These are phyloP conservation scores for Kwoniella sp. DNA, from an alignment of 768 basidiomycete genomes.

Conservation along the genomic window DNA sequence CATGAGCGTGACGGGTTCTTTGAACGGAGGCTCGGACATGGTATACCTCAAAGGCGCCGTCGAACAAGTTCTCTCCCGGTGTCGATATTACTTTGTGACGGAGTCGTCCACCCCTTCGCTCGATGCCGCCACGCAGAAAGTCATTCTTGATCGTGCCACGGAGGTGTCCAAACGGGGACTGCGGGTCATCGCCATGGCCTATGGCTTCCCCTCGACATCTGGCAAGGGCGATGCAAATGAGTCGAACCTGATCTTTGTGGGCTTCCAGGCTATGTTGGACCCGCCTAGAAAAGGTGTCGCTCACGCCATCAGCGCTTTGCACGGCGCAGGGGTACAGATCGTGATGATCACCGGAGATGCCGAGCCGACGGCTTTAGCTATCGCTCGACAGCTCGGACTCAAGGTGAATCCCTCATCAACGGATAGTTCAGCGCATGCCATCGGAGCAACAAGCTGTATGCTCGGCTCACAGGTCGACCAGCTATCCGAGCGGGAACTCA, in stretches of 20 bases:
- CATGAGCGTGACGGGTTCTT: slow-evolving; percentile 81
- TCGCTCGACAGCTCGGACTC: slow-evolving; percentile 79
- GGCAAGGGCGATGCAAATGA: slow-evolving; percentile 46
- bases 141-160: slow-evolving; percentile 68
- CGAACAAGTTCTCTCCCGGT: slow-evolving; percentile 76
- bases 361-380: slow-evolving; percentile 81
- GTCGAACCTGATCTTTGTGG: slow-evolving; percentile 70
- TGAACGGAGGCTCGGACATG: slow-evolving; percentile 61
- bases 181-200: slow-evolving; percentile 87
- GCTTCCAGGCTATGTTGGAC: slow-evolving; percentile 92
- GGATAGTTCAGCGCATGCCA: background rate
- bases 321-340: slow-evolving; percentile 84
- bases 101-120: slow-evolving; percentile 82
- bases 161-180: slow-evolving; percentile 69
- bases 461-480: slow-evolving; percentile 80
- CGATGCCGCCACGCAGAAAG: slow-evolving; percentile 63
- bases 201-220: slow-evolving; percentile 56
- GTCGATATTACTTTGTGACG: slow-evolving; percentile 82
- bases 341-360: slow-evolving; percentile 98
- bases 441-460: slow-evolving; percentile 54
- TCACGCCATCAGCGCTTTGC: slow-evolving; percentile 74
- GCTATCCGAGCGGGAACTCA: slow-evolving; percentile 73
- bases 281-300: slow-evolving; percentile 92
- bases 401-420: slow-evolving; percentile 55
- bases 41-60: slow-evolving; percentile 91